Evolutionary conservation across 345 rosid genomes (phyloP), one percentile per base, ranked within the genome.

Genomic region (Gossypium thurberi): DNA sequence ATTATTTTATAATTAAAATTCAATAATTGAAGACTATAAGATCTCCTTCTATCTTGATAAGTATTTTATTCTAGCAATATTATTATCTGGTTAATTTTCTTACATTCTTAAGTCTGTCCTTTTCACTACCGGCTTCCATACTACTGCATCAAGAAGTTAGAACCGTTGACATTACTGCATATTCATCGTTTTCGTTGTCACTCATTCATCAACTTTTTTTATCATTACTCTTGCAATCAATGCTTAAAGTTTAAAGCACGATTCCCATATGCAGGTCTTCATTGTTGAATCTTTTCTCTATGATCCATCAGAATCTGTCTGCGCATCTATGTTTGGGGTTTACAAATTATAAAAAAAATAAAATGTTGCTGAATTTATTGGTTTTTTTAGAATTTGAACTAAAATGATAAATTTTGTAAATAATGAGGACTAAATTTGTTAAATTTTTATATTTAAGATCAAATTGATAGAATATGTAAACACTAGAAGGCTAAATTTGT

Each of bases 241-340:
- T 77, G 50, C 18, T 52, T 77, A 62, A 42, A 44, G 52, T 42
- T 52, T 83, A 58, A 80, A 68, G 17, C 71, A 52, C 64, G 48
- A 69, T n/a, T 77, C 83, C 75, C 70, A 33, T 7, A 62, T 84
- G 88, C 90, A 95, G 99, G 91, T 95, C 64, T 78, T 92, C 66
- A 83, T 92, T 77, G 82, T 91, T 81, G 99, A 98, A 73, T 86
- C 94, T 69, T 95, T 95, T 87, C 90, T 88, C 37, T 95, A 91
- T 74, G 84, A 86, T 82, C 88, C 98, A 50, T 87, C 82, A 47
- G 88, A 86, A 79, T 84, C 89, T 69, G 64, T 78, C n/a, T 95
- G 94, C 97, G 75, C 83, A 75, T 89, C 94, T 81, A 89, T 95
- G 98, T 91, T 95, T 84, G 99, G 96, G 61, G 90, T 33, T 33